Evolutionary conservation across 2,329 filamentous ascomycete genomes (phyloP).

Genomic region (Colletotrichum brevisporum): DNA sequence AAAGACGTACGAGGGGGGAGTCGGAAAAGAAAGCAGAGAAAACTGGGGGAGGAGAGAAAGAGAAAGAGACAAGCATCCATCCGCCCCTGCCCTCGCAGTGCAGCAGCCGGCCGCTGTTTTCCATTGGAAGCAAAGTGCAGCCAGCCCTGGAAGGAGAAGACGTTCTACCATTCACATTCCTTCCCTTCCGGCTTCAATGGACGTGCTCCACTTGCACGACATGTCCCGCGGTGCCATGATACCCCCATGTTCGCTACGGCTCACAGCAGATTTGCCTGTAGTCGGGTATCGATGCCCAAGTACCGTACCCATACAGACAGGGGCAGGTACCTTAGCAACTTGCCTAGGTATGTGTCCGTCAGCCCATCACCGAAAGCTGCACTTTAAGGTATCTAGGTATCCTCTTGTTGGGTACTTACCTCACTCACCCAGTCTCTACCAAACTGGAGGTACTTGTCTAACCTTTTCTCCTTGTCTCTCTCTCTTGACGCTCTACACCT

Average conservation of each 20-base stretch:
- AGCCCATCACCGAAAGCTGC: not conserved
- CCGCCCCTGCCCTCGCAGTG: constrained; percentile 24
- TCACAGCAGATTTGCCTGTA: constrained; percentile 26
- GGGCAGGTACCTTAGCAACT: not conserved
- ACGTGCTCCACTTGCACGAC: constrained; percentile 33
- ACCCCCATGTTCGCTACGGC: constrained; percentile 26
- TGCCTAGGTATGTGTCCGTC: not conserved
- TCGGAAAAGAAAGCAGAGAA: not conserved
- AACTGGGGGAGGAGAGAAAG: not conserved
- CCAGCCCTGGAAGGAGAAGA: not conserved
- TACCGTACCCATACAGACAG: constrained; percentile 12
- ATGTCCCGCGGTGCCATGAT: constrained; percentile 37
- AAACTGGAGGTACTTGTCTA: constrained; percentile 26
- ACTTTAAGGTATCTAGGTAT: not conserved
- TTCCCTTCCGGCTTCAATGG: constrained; percentile 24
- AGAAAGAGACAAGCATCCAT: constrained; percentile 12
- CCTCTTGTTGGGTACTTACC: constrained; percentile 2
- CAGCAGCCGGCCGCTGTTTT: constrained; percentile 17
- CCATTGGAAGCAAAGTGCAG: not conserved
- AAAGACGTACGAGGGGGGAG: constrained; percentile 36
- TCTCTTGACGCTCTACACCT: not conserved
- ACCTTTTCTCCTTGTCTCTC: not conserved
- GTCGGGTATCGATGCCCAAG: constrained; percentile 28
- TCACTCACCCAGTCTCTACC: not conserved
- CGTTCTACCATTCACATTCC: not conserved